phyloP scores from a whole-genome alignment of 768 basidiomycete genomes.

The Hypsizygus marmoreus region DNA sequence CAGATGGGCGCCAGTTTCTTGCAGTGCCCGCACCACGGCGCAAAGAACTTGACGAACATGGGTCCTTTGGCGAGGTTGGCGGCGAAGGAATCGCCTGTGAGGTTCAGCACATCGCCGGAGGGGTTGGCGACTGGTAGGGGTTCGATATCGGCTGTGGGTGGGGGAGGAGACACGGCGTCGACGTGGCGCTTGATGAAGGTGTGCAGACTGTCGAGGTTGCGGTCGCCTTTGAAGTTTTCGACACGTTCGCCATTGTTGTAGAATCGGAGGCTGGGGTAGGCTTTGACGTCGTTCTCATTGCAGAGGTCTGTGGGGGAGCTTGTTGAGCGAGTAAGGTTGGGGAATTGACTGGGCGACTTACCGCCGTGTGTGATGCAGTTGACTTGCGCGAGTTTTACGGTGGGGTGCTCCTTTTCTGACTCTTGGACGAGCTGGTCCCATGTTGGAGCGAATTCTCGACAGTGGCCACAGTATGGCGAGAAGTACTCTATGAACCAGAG shows the following conservation, averaged over 20 bases:
- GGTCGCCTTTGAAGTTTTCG: slow-evolving; percentile 54
- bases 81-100: slow-evolving; percentile 40
- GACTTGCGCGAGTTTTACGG: slow-evolving; percentile 76
- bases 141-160: slow-evolving; percentile 5
- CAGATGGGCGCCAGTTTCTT: slow-evolving; percentile 89
- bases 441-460: slow-evolving; percentile 75
- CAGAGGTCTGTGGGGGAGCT: slow-evolving; percentile 66
- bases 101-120: slow-evolving; percentile 37
- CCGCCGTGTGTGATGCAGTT: slow-evolving; percentile 81
- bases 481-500: slow-evolving; percentile 86
- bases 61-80: slow-evolving; percentile 40
- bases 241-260: slow-evolving; percentile 67
- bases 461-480: slow-evolving; percentile 85
- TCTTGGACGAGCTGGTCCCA: slow-evolving; percentile 72
- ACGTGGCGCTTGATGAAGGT: slow-evolving; percentile 54
- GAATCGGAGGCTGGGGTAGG: slow-evolving; percentile 78
- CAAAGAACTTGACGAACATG: slow-evolving; percentile 72
- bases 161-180: slow-evolving; percentile 12
- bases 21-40: slow-evolving; percentile 98
- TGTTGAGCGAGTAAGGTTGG: not conserved
- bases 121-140: slow-evolving; percentile 32
- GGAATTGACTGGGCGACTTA: slow-evolving; percentile 31
- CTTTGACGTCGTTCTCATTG: slow-evolving; percentile 60
- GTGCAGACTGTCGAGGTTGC: slow-evolving; percentile 56
- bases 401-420: slow-evolving; percentile 46